A percentile compares a stretch with the other conserved stretches of the same genome.
These are phyloP conservation scores for Kurtzmaniella quercitrusa DNA, from an alignment of 1,139 yeast species.

Conservation along the genomic window DNA sequence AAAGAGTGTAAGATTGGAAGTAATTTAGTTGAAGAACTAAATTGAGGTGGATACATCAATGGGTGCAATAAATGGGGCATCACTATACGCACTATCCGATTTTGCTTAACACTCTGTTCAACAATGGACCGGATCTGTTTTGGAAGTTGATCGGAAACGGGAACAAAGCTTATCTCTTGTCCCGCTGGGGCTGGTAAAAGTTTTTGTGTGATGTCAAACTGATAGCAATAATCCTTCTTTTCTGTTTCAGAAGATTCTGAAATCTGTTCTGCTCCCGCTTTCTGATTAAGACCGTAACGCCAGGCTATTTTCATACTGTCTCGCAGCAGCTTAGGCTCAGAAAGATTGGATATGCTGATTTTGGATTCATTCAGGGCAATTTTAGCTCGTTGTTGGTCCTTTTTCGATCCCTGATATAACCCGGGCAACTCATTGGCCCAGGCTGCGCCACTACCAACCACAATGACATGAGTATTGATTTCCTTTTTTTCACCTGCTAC, in stretches of 20 bases:
- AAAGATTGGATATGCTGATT: slow-evolving; percentile 64
- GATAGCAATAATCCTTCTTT: slow-evolving; percentile 46
- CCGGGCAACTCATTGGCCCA: slow-evolving; percentile 85
- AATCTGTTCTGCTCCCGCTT: slow-evolving; percentile 12
- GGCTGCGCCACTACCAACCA: slow-evolving; percentile 54
- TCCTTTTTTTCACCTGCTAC: slow-evolving; percentile 22
- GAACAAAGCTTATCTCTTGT: slow-evolving; percentile 56
- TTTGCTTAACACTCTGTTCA: slow-evolving; percentile 26
- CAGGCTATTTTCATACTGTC: slow-evolving; percentile 76
- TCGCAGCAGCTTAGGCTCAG: slow-evolving; percentile 20
- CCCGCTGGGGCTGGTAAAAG: slow-evolving; percentile 63
- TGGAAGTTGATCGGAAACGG: slow-evolving; percentile 30
- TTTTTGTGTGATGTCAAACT: slow-evolving; percentile 72
- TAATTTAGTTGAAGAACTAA: slow-evolving; percentile 45
- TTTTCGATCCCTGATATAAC: slow-evolving; percentile 64
- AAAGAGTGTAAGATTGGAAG: slow-evolving; percentile 63
- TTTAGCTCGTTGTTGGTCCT: slow-evolving; percentile 59
- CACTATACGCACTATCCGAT: slow-evolving; percentile 57
- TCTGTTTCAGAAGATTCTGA: neutral
- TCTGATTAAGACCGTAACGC: slow-evolving; percentile 69
- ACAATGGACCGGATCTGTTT: slow-evolving; percentile 41
- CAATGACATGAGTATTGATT: slow-evolving; percentile 57
- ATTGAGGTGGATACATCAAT: slow-evolving; percentile 59
- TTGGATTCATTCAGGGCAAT: slow-evolving; percentile 58
- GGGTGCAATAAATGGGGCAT: slow-evolving; percentile 82